A percentile compares a stretch with the other conserved stretches of the same genome.
phyloP scores from a whole-genome alignment of 352 stramenopile species.

The Phytophthora pisi region DNA sequence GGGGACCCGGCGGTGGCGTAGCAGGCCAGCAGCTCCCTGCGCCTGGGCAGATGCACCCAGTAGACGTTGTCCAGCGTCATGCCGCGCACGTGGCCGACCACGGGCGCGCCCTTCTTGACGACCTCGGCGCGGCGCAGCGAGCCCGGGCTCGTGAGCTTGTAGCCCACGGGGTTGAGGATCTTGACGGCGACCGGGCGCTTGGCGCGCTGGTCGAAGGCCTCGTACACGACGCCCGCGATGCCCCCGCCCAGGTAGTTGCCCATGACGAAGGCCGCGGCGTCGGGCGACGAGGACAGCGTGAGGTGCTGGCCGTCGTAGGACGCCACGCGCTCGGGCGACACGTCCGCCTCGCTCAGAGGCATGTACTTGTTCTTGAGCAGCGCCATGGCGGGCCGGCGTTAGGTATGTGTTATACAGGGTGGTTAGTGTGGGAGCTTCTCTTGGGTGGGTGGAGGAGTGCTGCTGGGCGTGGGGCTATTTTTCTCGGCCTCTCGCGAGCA shows the following conservation, averaged over 20 bases:
- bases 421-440: no score
- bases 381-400: slow-evolving; percentile 17
- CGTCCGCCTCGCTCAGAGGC: slow-evolving; percentile 84
- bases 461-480: slow-evolving; percentile 9
- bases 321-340: slow-evolving; percentile 74
- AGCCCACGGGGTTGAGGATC: slow-evolving; percentile 97
- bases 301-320: slow-evolving; percentile 84
- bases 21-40: slow-evolving; percentile 69
- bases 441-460: no score
- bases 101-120: slow-evolving; percentile 68
- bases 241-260: slow-evolving; percentile 93
- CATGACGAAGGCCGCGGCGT: slow-evolving; percentile 65
- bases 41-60: slow-evolving; percentile 72
- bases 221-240: slow-evolving; percentile 93
- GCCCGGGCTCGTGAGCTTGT: slow-evolving; percentile 86
- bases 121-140: slow-evolving; percentile 87
- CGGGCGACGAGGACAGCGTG: slow-evolving; percentile 41
- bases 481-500: neutral
- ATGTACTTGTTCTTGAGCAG: slow-evolving; percentile 87
- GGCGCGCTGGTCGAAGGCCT: slow-evolving; percentile 81
- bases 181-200: slow-evolving; percentile 94
- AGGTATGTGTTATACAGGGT: no score
- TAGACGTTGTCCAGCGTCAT: slow-evolving; percentile 83
- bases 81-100: slow-evolving; percentile 54
- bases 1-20: slow-evolving; percentile 48